Evolutionary conservation across 768 basidiomycete species (phyloP).

Genomic region (Hygrophorus pudorinus): DNA sequence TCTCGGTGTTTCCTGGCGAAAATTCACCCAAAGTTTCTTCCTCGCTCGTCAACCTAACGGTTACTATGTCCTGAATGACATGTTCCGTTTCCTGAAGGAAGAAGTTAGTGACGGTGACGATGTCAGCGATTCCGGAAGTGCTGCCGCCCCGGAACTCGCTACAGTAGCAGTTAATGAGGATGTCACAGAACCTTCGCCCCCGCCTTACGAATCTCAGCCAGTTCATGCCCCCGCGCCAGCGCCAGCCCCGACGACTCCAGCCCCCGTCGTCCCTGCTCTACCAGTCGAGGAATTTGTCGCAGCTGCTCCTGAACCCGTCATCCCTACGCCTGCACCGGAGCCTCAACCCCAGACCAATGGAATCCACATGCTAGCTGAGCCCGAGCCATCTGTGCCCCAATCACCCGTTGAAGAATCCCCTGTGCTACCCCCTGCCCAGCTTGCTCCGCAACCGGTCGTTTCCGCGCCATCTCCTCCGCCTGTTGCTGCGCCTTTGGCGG

Average conservation of each 20-base stretch:
- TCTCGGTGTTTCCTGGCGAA: conserved; percentile 83
- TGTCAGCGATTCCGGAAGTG: conserved; percentile 32
- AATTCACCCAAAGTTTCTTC: conserved; percentile 99
- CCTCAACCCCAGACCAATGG: conserved; percentile 30
- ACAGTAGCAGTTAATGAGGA: neutral
- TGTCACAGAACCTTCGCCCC: conserved; percentile 16
- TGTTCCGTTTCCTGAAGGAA: conserved; percentile 99
- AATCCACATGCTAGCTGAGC: conserved; percentile 21
- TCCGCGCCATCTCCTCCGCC: conserved; percentile 1
- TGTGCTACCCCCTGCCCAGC: conserved; percentile 19
- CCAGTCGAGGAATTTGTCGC: conserved; percentile 23
- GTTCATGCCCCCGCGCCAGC: conserved; percentile 23
- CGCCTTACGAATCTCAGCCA: conserved; percentile 16
- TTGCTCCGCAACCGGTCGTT: conserved; percentile 20
- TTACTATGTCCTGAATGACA: conserved; percentile 99
- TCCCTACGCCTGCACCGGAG: conserved; percentile 15
- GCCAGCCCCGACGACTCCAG: conserved; percentile 22
- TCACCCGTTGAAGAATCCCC: conserved; percentile 13
- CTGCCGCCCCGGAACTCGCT: conserved; percentile 20
- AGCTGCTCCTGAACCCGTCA: conserved; percentile 24
- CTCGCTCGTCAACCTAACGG: conserved; percentile 98
- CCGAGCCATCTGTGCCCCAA: conserved; percentile 22
- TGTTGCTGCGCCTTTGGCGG: conserved; percentile 12
- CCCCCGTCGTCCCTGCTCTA: conserved; percentile 18
- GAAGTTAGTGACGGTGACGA: conserved; percentile 79